Evolutionary conservation across 345 rosid species (phyloP).

Genomic region (Arabis alpina): DNA sequence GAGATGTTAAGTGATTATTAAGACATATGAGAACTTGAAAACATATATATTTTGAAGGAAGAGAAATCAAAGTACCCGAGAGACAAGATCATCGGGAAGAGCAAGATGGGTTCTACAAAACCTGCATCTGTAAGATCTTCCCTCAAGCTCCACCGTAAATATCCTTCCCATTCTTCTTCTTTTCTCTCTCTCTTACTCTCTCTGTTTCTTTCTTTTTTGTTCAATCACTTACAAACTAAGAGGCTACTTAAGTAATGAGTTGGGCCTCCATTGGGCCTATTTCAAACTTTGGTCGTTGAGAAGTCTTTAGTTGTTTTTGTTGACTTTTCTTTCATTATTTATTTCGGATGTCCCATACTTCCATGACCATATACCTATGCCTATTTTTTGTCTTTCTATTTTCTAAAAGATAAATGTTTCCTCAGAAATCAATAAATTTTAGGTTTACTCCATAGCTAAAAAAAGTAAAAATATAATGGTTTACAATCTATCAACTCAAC

Average conservation of each 20-base stretch:
- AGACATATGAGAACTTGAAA: slow-evolving; percentile 20
- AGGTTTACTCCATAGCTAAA: too few relatives aligned
- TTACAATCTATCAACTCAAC: too few relatives aligned
- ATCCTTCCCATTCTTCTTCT: slow-evolving; percentile 68
- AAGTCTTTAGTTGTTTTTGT: slow-evolving; percentile 15
- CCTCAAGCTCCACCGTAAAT: slow-evolving; percentile 88
- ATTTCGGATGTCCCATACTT: too few relatives aligned
- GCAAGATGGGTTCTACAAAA: slow-evolving; percentile 85
- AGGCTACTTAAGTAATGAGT: slow-evolving; percentile 10
- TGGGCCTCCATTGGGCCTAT: slow-evolving; percentile 26
- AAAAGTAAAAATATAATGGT: too few relatives aligned
- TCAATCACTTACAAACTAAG: background rate
- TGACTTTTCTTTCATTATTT: slow-evolving; percentile 8
- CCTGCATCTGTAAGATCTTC: slow-evolving; percentile 91
- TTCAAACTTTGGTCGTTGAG: background rate
- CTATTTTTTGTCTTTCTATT: too few relatives aligned
- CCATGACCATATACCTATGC: too few relatives aligned
- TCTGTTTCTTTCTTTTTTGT: slow-evolving; percentile 1
- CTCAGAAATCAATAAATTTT: too few relatives aligned
- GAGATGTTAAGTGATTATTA: slow-evolving; percentile 22
- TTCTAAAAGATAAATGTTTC: too few relatives aligned
- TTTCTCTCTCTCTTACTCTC: slow-evolving; percentile 8
- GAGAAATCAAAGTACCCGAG: slow-evolving; percentile 51
- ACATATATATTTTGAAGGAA: background rate
- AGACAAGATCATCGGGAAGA: slow-evolving; percentile 67